Base-by-base conservation (phyloP, 306 rosid genomes). In the Trifolium subterraneum region DNA sequence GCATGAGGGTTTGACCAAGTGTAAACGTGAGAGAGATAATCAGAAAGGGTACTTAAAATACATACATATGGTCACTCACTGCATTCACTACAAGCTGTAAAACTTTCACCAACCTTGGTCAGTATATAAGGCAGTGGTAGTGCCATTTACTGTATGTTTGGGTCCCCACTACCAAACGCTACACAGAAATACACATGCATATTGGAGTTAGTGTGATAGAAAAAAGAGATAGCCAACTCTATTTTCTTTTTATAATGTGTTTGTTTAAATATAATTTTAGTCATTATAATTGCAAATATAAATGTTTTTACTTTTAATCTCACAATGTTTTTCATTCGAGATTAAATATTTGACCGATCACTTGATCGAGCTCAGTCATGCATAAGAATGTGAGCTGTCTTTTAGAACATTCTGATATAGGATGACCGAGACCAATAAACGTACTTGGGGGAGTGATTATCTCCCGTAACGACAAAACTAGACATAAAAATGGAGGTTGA, bases 131-230 rank as follows among this genome's bases (percentile, higher is more conserved):
- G 75, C 84, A 79, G 84, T 23, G 61, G 44, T 80, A 79, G 85
- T 23, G 65, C 38, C 80, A 66, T 70, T 73, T 76, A 76, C 81
- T 82, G 42, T 66, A 48, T 44, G 47, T 27, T 70, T 19, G 39
- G 85, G 81, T 70, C 84, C 85, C 87, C 77, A 75, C 80, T 51
- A 68, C 67, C 64, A 36, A 76, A 76, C 70, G 8, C 22, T 23
- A 63, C 80, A 62, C 83, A 63, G 74, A 67, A 60, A 60, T 48
- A 76, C 85, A 83, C 87, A 85, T 83, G 82, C 80, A 78, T 56
- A 19, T 8, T 51, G 79, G 52, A 48, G 81, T 45, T 74, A 38
- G 75, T 27, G 72, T 20, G 23, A 54, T 10, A 22, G 50, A 52
- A 35, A 67, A 9, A 14, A 35, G 44, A 64, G 39, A 35, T 44